Percentiles rank a stretch among this genome's conserved stretches.
phyloP scores from a whole-genome alignment of 352 stramenopile genomes.

The Globisporangium abappressorium region DNA sequence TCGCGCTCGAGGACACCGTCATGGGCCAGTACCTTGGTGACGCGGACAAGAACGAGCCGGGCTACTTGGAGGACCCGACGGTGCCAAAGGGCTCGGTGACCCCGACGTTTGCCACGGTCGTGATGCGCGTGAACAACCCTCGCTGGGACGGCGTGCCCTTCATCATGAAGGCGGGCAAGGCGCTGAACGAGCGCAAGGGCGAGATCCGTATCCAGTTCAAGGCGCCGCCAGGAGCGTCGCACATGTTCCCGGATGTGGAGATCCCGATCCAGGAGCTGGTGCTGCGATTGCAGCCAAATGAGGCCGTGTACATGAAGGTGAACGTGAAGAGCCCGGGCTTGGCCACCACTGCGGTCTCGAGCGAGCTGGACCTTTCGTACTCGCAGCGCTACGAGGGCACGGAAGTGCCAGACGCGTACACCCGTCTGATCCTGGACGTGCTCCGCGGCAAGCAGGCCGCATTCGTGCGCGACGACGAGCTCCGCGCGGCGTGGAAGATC shows the following conservation, averaged over 20 bases:
- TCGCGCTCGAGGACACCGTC: constrained; percentile 94
- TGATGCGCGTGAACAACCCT: constrained; percentile 94
- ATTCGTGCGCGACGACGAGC: constrained; percentile 98
- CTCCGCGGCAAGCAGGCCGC: constrained; percentile 92
- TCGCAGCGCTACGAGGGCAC: constrained; percentile 79
- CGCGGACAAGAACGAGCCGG: constrained; percentile 74
- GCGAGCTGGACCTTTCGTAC: constrained; percentile 97
- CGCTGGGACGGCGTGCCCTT: constrained; percentile 98
- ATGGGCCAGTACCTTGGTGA: constrained; percentile 95
- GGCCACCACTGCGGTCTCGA: constrained; percentile 88
- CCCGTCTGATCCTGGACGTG: constrained; percentile 96
- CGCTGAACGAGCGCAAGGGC: constrained; percentile 96
- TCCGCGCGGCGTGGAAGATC: constrained; percentile 95
- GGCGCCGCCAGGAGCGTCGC: constrained; percentile 80
- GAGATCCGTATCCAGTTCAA: constrained; percentile 98
- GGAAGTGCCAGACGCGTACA: constrained; percentile 97
- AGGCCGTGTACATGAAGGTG: constrained; percentile 96
- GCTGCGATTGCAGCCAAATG: constrained; percentile 95
- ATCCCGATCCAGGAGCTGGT: constrained; percentile 96
- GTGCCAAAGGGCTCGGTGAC: constrained; percentile 92
- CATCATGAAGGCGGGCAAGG: constrained; percentile 99
- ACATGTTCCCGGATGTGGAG: constrained; percentile 89
- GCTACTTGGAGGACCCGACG: constrained; percentile 95
- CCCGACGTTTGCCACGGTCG: constrained; percentile 89
- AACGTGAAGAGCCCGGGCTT: constrained; percentile 97